Percentiles rank a stretch among this genome's conserved stretches.
phyloP scores from a whole-genome alignment of 176 grass and related monocot species.

The Phoenix dactylifera region DNA sequence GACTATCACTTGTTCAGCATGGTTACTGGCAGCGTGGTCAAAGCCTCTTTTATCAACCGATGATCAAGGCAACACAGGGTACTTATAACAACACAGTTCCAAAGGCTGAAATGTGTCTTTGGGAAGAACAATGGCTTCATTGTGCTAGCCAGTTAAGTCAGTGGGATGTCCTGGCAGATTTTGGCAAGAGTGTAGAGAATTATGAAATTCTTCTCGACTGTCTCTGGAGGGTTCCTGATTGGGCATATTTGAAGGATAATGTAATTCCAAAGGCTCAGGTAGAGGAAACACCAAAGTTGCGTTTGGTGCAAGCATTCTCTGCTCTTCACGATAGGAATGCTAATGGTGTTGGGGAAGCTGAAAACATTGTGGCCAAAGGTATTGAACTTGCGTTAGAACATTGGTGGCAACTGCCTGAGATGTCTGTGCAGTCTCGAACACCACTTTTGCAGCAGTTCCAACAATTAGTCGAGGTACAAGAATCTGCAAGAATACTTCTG shows the following conservation, averaged over 20 bases:
- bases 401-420: slow-evolving; percentile 99
- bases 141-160: slow-evolving; percentile 92
- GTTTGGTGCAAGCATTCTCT: slow-evolving; percentile 80
- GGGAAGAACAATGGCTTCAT: slow-evolving; percentile 96
- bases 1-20: slow-evolving; percentile 90
- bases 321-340: slow-evolving; percentile 77
- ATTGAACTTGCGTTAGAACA: slow-evolving; percentile 94
- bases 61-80: slow-evolving; percentile 99
- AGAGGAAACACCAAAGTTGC: slow-evolving; percentile 78
- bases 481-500: slow-evolving; percentile 83
- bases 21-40: slow-evolving; percentile 94
- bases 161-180: slow-evolving; percentile 95
- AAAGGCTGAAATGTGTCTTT: slow-evolving; percentile 99
- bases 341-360: slow-evolving; percentile 75
- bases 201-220: slow-evolving; percentile 92
- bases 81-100: slow-evolving; percentile 95
- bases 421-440: slow-evolving; percentile 78
- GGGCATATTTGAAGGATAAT: slow-evolving; percentile 92
- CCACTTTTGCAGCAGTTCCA: slow-evolving; percentile 96
- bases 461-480: slow-evolving; percentile 96
- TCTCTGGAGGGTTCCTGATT: slow-evolving; percentile 95
- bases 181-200: slow-evolving; percentile 95
- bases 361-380: slow-evolving; percentile 75
- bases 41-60: slow-evolving; percentile 95
- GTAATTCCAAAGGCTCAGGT: slow-evolving; percentile 89